Percentiles rank a stretch among this genome's conserved stretches.
Conservation (phyloP, 805 yeast genomes). For the Yarrowia sp. region DNA sequence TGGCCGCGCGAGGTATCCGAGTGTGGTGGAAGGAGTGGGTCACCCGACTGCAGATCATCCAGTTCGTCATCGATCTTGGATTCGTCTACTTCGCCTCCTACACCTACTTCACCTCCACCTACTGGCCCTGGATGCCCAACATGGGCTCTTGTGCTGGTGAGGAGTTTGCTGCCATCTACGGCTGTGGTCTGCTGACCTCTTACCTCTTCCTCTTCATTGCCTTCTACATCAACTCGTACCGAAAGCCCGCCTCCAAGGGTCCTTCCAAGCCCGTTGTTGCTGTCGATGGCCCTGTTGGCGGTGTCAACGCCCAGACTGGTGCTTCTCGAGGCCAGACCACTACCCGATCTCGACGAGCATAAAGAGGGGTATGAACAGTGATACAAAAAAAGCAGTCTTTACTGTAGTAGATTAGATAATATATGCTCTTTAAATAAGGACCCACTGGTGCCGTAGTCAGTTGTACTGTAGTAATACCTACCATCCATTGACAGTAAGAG, state of each 20-base stretch:
- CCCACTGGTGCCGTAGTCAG: too few species aligned
- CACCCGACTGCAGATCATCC: constrained; percentile 92
- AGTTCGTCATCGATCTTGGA: constrained; percentile 84
- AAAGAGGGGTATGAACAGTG: constrained; percentile 31
- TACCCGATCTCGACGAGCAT: constrained; percentile 42
- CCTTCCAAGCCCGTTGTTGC: constrained; percentile 37
- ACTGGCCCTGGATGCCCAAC: constrained; percentile 73
- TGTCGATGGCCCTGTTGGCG: constrained; percentile 35
- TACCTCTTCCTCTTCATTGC: constrained; percentile 90
- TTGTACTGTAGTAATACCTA: too few species aligned
- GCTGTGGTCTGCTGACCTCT: constrained; percentile 85
- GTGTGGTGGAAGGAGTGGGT: constrained; percentile 99
- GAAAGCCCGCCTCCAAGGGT: constrained; percentile 45
- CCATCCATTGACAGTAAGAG: too few species aligned
- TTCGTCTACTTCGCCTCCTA: constrained; percentile 95
- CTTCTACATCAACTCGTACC: constrained; percentile 88
- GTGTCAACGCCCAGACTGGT: constrained; percentile 39
- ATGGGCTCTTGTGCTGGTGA: constrained; percentile 89
- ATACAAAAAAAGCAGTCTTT: constrained; percentile 17
- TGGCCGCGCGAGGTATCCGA: constrained; percentile 88
- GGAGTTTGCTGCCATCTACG: constrained; percentile 90
- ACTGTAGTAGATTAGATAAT: constrained; percentile 35
- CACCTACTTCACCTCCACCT: constrained; percentile 81
- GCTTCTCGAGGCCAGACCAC: constrained; percentile 41
- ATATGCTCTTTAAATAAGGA: constrained; percentile 9